Evolutionary conservation across 2,329 filamentous ascomycete species (phyloP).

Genomic region (Cytospora piceae): DNA sequence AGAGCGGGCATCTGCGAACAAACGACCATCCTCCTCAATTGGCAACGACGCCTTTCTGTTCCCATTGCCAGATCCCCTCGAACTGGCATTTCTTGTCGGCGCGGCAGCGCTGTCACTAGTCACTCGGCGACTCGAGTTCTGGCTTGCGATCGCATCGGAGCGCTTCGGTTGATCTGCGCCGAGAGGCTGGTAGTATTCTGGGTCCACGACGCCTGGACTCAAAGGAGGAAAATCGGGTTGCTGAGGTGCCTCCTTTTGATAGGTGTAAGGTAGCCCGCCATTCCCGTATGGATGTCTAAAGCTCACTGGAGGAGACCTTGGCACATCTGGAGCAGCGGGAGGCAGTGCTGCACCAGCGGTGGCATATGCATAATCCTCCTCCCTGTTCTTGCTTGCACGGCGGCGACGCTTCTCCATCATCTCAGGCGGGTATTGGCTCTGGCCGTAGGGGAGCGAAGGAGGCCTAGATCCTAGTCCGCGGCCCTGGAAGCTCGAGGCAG

Average conservation of each 20-base stretch:
- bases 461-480: slow-evolving; percentile 62
- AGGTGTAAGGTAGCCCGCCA: slow-evolving; percentile 39
- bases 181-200: slow-evolving; percentile 40
- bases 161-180: slow-evolving; percentile 31
- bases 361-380: slow-evolving; percentile 44
- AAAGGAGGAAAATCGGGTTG: slow-evolving; percentile 33
- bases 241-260: slow-evolving; percentile 37
- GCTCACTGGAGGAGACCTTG: slow-evolving; percentile 61
- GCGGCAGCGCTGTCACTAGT: slow-evolving; percentile 33
- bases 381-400: slow-evolving; percentile 48
- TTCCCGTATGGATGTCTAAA: slow-evolving; percentile 56
- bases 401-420: slow-evolving; percentile 48
- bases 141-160: slow-evolving; percentile 18
- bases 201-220: slow-evolving; percentile 35
- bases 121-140: slow-evolving; percentile 32
- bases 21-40: slow-evolving; percentile 50
- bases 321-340: slow-evolving; percentile 63
- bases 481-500: slow-evolving; percentile 52
- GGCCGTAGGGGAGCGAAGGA: slow-evolving; percentile 57
- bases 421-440: slow-evolving; percentile 48
- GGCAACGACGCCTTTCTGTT: slow-evolving; percentile 44
- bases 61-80: slow-evolving; percentile 37
- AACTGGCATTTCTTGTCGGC: slow-evolving; percentile 34
- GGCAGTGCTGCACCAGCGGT: slow-evolving; percentile 40
- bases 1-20: slow-evolving; percentile 80